Evolutionary conservation across 2,329 filamentous ascomycete genomes (phyloP).

Genomic region (Xylaria sp.): DNA sequence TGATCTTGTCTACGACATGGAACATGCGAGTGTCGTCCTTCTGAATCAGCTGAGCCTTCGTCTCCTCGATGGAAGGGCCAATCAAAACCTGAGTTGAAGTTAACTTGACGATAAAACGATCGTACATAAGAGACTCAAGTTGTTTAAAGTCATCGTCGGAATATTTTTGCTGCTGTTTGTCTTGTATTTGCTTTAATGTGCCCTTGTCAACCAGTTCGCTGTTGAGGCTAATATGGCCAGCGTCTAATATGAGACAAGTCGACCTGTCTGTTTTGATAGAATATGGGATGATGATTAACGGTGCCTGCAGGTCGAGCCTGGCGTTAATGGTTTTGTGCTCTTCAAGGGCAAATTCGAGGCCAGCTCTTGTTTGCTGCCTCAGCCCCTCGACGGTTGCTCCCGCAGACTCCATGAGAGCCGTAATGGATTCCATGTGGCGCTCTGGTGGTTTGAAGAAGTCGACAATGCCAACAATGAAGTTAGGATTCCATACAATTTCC

Average conservation of each 20-base stretch:
- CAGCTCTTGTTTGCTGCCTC: constrained; percentile 93
- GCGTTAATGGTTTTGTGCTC: constrained; percentile 99
- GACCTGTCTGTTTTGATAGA: constrained; percentile 84
- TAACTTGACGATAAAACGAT: constrained; percentile 92
- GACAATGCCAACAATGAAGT: constrained; percentile 87
- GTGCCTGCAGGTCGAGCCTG: constrained; percentile 92
- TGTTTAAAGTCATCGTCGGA: constrained; percentile 88
- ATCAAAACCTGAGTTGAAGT: constrained; percentile 96
- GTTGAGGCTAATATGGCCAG: constrained; percentile 92
- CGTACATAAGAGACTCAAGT: constrained; percentile 95
- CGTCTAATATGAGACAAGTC: constrained; percentile 92
- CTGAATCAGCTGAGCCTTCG: constrained; percentile 80
- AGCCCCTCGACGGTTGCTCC: constrained; percentile 95
- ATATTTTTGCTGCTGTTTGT: constrained; percentile 87
- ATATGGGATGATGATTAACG: constrained; percentile 94
- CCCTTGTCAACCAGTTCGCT: constrained; percentile 93
- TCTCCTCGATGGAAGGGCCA: constrained; percentile 89
- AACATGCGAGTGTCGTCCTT: constrained; percentile 75
- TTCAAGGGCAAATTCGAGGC: constrained; percentile 93
- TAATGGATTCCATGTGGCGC: constrained; percentile 98
- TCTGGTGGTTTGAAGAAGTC: constrained; percentile 98
- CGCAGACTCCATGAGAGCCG: constrained; percentile 92
- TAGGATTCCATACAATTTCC: constrained; percentile 97
- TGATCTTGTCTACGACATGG: constrained; percentile 96
- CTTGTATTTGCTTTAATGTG: constrained; percentile 89